phyloP scores from a whole-genome alignment of 371 early-diverging fungal genomes.

The Parasitella parasitica region DNA sequence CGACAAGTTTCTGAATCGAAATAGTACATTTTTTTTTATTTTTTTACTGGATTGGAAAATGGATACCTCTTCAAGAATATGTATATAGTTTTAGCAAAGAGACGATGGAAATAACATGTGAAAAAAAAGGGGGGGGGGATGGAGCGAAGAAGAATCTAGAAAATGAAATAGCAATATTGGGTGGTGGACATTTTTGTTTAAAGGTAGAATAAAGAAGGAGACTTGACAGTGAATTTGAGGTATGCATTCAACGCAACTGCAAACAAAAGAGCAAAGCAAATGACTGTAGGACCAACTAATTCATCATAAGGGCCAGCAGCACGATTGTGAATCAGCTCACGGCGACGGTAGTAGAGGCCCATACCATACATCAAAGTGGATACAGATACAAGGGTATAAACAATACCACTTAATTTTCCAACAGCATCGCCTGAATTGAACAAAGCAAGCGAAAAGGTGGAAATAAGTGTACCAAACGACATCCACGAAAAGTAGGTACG shows the following conservation, averaged over 20 bases:
- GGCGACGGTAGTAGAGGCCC: conserved; percentile 94
- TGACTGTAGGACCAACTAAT: conserved; percentile 78
- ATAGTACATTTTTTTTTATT: too few relatives aligned
- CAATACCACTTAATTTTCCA: conserved; percentile 70
- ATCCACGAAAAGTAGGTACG: conserved; percentile 97
- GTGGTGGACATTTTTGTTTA: not conserved
- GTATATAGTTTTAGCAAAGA: too few relatives aligned
- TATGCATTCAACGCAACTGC: conserved; percentile 89
- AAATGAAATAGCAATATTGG: not conserved
- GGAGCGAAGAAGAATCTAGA: not conserved
- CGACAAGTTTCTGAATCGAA: too few relatives aligned
- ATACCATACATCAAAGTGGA: conserved; percentile 87
- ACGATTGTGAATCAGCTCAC: conserved; percentile 69
- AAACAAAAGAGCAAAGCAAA: conserved; percentile 84
- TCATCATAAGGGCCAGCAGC: conserved; percentile 79
- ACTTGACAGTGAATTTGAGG: conserved; percentile 62
- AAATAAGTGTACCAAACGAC: conserved; percentile 73
- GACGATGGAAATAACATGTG: too few relatives aligned
- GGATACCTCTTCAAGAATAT: too few relatives aligned
- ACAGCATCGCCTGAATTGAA: conserved; percentile 84
- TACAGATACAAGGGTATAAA: conserved; percentile 81
- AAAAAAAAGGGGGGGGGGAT: not conserved
- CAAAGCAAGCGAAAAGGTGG: conserved; percentile 77
- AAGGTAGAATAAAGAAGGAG: not conserved
- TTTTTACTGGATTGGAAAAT: too few relatives aligned